These are phyloP conservation scores for Oryza meridionalis DNA, from an alignment of 176 grass and related monocot species.

Conservation along the genomic window DNA sequence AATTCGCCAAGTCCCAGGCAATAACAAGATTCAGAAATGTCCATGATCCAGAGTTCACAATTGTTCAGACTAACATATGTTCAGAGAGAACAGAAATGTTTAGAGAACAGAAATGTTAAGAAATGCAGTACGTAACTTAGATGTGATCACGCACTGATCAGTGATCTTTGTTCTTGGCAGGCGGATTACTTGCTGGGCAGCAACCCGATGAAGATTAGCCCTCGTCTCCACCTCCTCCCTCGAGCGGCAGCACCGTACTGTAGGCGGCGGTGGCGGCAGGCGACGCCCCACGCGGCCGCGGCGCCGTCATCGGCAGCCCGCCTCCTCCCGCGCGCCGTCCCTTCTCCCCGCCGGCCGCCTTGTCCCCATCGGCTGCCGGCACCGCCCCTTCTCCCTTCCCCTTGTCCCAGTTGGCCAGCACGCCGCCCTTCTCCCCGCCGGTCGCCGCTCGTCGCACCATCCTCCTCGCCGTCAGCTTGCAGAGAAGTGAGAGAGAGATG, in stretches of 20 bases:
- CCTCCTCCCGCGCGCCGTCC: no score
- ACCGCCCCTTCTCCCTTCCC: no score
- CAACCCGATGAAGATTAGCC: constrained; percentile 74
- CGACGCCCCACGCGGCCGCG: no score
- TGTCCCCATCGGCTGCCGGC: no score
- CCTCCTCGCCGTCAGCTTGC: no score
- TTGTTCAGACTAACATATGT: neutral
- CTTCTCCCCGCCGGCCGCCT: no score
- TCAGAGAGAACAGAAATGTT: neutral
- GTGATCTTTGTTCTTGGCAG: constrained; percentile 5
- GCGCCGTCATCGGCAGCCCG: no score
- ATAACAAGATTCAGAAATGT: neutral
- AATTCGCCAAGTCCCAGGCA: constrained; percentile 77
- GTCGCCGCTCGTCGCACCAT: no score
- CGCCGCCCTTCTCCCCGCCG: no score
- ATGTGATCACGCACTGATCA: neutral
- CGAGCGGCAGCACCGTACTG: neutral
- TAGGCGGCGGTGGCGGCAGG: no score
- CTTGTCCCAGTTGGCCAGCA: no score
- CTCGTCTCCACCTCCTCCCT: constrained; percentile 57
- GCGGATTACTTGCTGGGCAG: constrained; percentile 73
- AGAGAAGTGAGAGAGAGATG: no score
- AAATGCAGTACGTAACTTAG: neutral
- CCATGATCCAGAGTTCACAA: neutral
- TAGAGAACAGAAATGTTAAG: neutral